phyloP scores from a whole-genome alignment of 1,139 yeast species.

The Taphrina betulina region DNA sequence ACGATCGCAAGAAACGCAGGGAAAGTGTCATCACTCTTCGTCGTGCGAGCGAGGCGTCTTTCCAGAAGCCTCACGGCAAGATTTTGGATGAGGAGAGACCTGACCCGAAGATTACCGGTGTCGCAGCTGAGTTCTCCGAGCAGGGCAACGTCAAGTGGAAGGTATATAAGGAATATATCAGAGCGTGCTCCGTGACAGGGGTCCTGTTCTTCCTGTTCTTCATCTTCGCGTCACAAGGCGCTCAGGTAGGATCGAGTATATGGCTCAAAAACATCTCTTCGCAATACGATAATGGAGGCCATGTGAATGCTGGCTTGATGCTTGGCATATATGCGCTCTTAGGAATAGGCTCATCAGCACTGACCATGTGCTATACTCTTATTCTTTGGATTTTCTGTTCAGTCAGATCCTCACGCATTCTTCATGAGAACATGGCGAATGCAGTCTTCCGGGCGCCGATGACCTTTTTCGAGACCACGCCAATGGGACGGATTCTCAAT shows the following conservation, averaged over 20 bases:
- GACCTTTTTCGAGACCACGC: constrained; percentile 96
- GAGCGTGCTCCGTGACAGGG: constrained; percentile 76
- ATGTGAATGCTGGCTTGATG: constrained; percentile 73
- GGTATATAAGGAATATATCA: constrained; percentile 78
- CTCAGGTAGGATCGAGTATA: constrained; percentile 66
- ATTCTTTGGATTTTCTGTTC: constrained; percentile 82
- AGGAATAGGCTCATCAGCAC: constrained; percentile 66
- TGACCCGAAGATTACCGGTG: constrained; percentile 38
- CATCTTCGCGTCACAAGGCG: constrained; percentile 55
- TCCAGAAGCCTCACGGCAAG: constrained; percentile 44
- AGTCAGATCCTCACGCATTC: constrained; percentile 71
- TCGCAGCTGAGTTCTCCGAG: constrained; percentile 65
- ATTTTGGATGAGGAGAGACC: constrained; percentile 33
- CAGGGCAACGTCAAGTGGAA: constrained; percentile 94
- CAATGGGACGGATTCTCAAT: constrained; percentile 89
- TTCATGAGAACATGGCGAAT: constrained; percentile 76
- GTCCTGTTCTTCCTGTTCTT: constrained; percentile 57
- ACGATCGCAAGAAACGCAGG: constrained; percentile 5
- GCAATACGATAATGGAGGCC: constrained; percentile 70
- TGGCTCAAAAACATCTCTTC: constrained; percentile 96
- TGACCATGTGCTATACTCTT: constrained; percentile 64
- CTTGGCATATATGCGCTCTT: constrained; percentile 72
- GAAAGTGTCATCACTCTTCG: constrained; percentile 52
- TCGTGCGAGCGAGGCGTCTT: constrained; percentile 67
- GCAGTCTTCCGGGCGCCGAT: constrained; percentile 89